Percentiles rank a stretch among this genome's conserved stretches.
These are phyloP conservation scores for Fusarium siculi DNA, from an alignment of 2,329 filamentous ascomycete species.

Conservation along the genomic window DNA sequence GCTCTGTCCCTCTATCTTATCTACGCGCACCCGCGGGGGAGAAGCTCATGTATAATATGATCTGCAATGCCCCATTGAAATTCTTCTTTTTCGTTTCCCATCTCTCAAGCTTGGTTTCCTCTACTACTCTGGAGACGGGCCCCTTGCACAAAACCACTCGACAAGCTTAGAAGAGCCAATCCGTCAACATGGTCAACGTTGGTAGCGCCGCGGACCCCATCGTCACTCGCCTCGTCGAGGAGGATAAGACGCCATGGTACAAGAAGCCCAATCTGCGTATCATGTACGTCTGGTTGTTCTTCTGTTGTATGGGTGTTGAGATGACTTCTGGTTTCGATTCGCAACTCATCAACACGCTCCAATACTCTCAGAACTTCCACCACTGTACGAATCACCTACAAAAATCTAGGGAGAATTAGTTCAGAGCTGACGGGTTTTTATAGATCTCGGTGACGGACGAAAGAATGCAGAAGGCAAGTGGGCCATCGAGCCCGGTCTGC, in stretches of 20 bases:
- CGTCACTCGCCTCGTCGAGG: conserved; percentile 47
- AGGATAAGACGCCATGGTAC: conserved; percentile 58
- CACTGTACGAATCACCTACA: conserved; percentile 44
- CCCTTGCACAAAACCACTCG: neutral
- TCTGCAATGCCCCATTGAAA: conserved; percentile 16
- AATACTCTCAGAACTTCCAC: conserved; percentile 52
- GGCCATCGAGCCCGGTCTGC: conserved; percentile 46
- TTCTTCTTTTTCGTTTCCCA: neutral
- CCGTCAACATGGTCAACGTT: conserved; percentile 34
- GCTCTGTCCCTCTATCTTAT: conserved; percentile 1
- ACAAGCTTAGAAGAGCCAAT: neutral
- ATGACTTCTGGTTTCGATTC: conserved; percentile 67
- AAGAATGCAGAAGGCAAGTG: conserved; percentile 29
- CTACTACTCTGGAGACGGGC: neutral
- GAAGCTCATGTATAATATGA: conserved; percentile 23
- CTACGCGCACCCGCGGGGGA: neutral
- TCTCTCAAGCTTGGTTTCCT: conserved; percentile 4
- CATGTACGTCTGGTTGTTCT: conserved; percentile 63
- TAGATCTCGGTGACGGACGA: conserved; percentile 32
- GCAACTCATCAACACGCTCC: conserved; percentile 54
- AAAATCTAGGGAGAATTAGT: accelerated
- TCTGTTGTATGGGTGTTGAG: conserved; percentile 66
- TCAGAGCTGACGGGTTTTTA: neutral
- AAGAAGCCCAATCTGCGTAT: conserved; percentile 63
- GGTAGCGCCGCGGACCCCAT: conserved; percentile 37